These are phyloP conservation scores for Fusarium sp. DNA, from an alignment of 2,329 filamentous ascomycete species.

Conservation along the genomic window DNA sequence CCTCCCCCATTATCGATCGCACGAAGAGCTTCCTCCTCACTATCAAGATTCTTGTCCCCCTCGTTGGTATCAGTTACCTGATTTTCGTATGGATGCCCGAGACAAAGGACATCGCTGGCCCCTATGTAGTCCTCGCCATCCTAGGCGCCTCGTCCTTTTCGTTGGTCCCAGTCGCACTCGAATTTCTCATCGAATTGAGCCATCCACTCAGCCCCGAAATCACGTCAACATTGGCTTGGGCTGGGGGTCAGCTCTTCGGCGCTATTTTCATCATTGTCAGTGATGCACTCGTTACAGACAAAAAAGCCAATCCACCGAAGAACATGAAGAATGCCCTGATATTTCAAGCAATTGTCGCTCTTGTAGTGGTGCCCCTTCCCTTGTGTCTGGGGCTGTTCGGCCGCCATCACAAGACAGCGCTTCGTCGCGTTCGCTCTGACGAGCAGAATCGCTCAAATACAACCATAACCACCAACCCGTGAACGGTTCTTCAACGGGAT, in stretches of 20 bases:
- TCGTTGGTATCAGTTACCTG: conserved; percentile 81
- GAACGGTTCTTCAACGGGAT: conserved; percentile 3
- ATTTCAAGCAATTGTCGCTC: conserved; percentile 80
- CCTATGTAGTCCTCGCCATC: conserved; percentile 80
- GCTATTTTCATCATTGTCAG: conserved; percentile 87
- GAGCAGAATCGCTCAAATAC: conserved; percentile 44
- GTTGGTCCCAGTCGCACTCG: conserved; percentile 85
- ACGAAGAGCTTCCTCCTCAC: conserved; percentile 82
- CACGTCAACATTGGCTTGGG: conserved; percentile 86
- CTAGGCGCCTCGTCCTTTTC: conserved; percentile 85
- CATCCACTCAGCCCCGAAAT: conserved; percentile 90
- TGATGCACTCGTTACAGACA: conserved; percentile 75
- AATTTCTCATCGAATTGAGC: conserved; percentile 88
- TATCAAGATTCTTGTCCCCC: conserved; percentile 79
- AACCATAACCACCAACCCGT: conserved; percentile 38
- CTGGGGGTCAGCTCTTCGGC: conserved; percentile 86
- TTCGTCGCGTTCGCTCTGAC: conserved; percentile 66
- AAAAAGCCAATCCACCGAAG: conserved; percentile 67
- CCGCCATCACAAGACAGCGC: conserved; percentile 61
- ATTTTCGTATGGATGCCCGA: conserved; percentile 82
- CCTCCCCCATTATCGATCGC: conserved; percentile 85
- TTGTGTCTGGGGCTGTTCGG: conserved; percentile 80
- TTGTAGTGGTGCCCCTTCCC: conserved; percentile 75
- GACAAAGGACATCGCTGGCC: conserved; percentile 71
- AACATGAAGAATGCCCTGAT: conserved; percentile 83